Base-by-base conservation (phyloP, 2,329 filamentous ascomycete genomes). In the Alternaria infectoria region DNA sequence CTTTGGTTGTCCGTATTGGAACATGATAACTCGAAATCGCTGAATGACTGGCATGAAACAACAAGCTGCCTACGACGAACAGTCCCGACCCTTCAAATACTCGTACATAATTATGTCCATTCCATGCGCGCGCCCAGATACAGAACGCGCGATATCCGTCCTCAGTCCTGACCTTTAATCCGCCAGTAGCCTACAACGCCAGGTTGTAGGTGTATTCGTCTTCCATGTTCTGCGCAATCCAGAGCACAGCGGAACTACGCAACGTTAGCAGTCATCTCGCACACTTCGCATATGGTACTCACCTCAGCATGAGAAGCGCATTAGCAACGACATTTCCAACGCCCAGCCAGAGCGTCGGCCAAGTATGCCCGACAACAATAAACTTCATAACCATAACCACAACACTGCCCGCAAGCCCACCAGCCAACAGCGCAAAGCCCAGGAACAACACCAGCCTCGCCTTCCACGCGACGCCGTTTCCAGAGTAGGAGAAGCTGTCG, bases 221-320 rank as follows among this genome's bases (percentile, higher is more conserved):
- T 77, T 91, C 89, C 81, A 91, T 90, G 73, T 91, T 91, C 83
- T 91, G 89, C 55, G 87, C 88, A 26, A 91, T 84, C 89, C 89
- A 91, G 32, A 91, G 84, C 40, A 90, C 86, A 52, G 87, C 83
- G 25, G 87, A 88, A 74, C 88, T 90, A 69, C 17, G 62, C 11
- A 47, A 26, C 28, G 61, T 77, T 60, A 79, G 79, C 44, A 50
- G 12, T 6, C 32, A 62, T 51, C 52, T 6, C 17, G 12, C 4
- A 12, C 15, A 28, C 32, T 21, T 19, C 9, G 17, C 30, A 43
- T 15, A 32, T 10, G 6, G 15, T 40, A 81, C 83, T 74, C 80
- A 90, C 88, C 89, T 91, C 68, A 90, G 76, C 88, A 91, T 91
- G 54, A 91, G 84, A 74, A 90, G 69, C 11, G 82, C 85, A 79